A percentile compares a stretch with the other conserved stretches of the same genome.
These are phyloP conservation scores for Colletotrichum sojae DNA, from an alignment of 2,329 filamentous ascomycete species.

Conservation along the genomic window DNA sequence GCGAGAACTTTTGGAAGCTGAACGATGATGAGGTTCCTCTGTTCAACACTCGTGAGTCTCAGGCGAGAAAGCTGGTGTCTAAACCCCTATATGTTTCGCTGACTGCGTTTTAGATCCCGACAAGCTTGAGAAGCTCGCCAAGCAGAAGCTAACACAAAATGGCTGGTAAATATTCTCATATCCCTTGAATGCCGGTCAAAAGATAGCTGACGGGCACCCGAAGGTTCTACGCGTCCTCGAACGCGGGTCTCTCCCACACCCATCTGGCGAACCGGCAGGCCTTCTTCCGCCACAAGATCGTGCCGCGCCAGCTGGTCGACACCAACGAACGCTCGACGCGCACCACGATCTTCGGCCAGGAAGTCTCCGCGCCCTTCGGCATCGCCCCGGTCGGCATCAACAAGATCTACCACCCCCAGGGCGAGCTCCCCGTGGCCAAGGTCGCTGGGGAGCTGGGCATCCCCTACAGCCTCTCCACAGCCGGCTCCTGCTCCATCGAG, in stretches of 20 bases:
- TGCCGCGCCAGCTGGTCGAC: slow-evolving; percentile 73
- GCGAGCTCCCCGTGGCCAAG: slow-evolving; percentile 72
- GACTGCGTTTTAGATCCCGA: slow-evolving; percentile 61
- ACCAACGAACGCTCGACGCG: slow-evolving; percentile 69
- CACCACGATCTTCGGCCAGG: slow-evolving; percentile 72
- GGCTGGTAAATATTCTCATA: slow-evolving; percentile 61
- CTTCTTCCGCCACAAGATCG: slow-evolving; percentile 75
- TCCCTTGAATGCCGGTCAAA: not conserved
- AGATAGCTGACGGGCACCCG: not conserved
- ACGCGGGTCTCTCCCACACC: slow-evolving; percentile 67
- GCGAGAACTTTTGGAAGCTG: slow-evolving; percentile 46
- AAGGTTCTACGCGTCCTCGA: slow-evolving; percentile 69
- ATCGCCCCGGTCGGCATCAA: slow-evolving; percentile 77
- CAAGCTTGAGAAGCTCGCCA: slow-evolving; percentile 71
- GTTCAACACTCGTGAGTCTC: slow-evolving; percentile 44
- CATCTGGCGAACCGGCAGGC: slow-evolving; percentile 73
- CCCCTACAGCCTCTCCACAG: slow-evolving; percentile 72
- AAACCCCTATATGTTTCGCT: not conserved
- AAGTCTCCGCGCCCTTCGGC: slow-evolving; percentile 72
- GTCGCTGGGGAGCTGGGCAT: slow-evolving; percentile 72
- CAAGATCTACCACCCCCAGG: slow-evolving; percentile 72
- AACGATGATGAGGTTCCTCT: slow-evolving; percentile 44
- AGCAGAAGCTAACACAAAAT: slow-evolving; percentile 67
- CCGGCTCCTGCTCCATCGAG: slow-evolving; percentile 70
- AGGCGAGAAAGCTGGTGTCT: not conserved